Evolutionary conservation across 1,139 yeast species (phyloP).

Genomic region (Scheffersomyces titani): DNA sequence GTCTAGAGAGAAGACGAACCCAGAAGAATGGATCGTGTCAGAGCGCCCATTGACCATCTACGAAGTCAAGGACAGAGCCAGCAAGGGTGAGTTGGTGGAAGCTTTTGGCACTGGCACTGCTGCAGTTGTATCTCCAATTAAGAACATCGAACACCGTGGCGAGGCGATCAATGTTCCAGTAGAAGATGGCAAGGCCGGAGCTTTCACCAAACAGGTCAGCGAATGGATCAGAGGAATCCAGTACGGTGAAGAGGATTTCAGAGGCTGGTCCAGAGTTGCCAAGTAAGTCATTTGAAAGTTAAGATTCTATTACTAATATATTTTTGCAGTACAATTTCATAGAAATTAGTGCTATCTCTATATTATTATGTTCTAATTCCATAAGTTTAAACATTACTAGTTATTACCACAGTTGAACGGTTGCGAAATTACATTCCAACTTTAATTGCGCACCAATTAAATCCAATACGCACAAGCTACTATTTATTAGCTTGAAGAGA

Average conservation of each 20-base stretch:
- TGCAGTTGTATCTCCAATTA: conserved; percentile 92
- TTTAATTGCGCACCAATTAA: neutral
- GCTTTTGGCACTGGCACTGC: conserved; percentile 99
- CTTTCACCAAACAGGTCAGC: conserved; percentile 71
- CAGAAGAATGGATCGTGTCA: conserved; percentile 45
- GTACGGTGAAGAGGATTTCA: conserved; percentile 78
- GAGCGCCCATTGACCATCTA: conserved; percentile 82
- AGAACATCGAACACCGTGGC: conserved; percentile 79
- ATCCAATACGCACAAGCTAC: neutral
- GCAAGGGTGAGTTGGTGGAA: conserved; percentile 81
- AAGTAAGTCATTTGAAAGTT: conserved; percentile 12
- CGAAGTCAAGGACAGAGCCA: conserved; percentile 78
- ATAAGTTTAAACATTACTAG: neutral
- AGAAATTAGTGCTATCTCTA: neutral
- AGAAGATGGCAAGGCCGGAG: conserved; percentile 80
- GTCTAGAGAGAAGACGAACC: conserved; percentile 28
- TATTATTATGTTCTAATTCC: no score
- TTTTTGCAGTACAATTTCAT: no score
- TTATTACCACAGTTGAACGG: neutral
- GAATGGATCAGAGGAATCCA: conserved; percentile 88
- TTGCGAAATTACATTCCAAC: neutral
- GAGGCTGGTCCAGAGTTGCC: conserved; percentile 58
- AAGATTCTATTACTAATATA: no score
- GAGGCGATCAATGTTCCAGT: conserved; percentile 74
- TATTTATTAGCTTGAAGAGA: neutral